Conservation (phyloP, 1,284 basidiomycete genomes). For the Cryptococcus neoformans region DNA sequence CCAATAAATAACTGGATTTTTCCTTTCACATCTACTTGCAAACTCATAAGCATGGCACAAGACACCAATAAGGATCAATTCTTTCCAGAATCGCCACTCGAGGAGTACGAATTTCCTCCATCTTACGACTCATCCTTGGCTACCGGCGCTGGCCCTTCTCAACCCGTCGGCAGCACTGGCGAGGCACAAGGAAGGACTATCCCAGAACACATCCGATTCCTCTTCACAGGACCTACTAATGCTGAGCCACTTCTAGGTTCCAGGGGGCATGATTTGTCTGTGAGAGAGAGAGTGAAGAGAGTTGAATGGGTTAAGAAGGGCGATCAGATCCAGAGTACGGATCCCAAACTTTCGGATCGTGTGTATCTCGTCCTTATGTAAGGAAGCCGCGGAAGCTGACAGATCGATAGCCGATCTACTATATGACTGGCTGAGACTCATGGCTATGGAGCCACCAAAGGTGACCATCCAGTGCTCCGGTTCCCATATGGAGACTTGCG, state of each 20-base stretch:
- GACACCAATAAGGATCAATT: slow-evolving; percentile 3
- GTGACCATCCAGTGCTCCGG: slow-evolving; percentile 26
- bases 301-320: slow-evolving; percentile 14
- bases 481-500: slow-evolving; percentile 21
- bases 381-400: neutral
- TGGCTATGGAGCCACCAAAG: slow-evolving; percentile 23
- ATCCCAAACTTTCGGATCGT: slow-evolving; percentile 28
- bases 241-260: slow-evolving; percentile 27
- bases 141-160: neutral
- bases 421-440: slow-evolving; percentile 36
- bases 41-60: slow-evolving; percentile 4
- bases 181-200: slow-evolving; percentile 1
- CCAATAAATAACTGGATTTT: too few species aligned
- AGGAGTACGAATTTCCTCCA: slow-evolving; percentile 24
- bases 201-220: slow-evolving; percentile 16
- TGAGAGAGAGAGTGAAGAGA: slow-evolving; percentile 6
- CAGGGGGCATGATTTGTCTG: neutral
- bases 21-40: too few species aligned
- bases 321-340: slow-evolving; percentile 13
- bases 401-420: slow-evolving; percentile 23
- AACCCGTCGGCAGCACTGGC: neutral
- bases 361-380: slow-evolving; percentile 5
- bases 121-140: slow-evolving; percentile 29
- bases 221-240: slow-evolving; percentile 31
- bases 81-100: neutral